These are phyloP conservation scores for Pseudonitzschia delicatissima DNA, from an alignment of 108 stramenopile genomes.

Conservation along the genomic window DNA sequence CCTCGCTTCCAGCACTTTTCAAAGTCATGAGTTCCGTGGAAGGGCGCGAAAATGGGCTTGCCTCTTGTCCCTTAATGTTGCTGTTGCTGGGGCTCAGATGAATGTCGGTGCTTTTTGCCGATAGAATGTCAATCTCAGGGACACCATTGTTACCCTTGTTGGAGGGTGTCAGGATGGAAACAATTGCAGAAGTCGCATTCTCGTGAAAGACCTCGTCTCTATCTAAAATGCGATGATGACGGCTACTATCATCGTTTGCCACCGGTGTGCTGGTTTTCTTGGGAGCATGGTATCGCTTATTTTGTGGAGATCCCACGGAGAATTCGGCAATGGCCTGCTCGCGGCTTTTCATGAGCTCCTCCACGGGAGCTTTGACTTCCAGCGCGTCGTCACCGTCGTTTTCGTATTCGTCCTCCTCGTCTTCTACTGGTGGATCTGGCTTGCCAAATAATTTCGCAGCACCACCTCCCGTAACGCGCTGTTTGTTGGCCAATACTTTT, in stretches of 20 bases:
- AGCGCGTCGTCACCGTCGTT: constrained; percentile 8
- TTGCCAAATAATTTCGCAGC: constrained; percentile 42
- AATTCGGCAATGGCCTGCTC: constrained; percentile 42
- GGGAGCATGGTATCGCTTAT: constrained; percentile 33
- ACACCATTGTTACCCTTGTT: background rate
- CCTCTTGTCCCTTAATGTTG: background rate
- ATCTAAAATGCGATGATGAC: constrained; percentile 14
- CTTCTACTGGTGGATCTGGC: background rate
- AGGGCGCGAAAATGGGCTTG: background rate
- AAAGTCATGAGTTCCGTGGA: background rate
- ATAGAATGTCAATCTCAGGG: background rate
- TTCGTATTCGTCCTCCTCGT: background rate
- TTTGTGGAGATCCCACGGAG: constrained; percentile 20
- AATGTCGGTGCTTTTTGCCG: constrained; percentile 6
- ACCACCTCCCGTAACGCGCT: constrained; percentile 43
- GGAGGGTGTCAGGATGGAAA: constrained; percentile 38
- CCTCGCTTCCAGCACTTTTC: background rate
- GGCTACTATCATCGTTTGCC: background rate
- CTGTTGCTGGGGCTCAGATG: background rate
- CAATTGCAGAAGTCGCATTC: constrained; percentile 51
- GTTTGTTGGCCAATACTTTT: background rate
- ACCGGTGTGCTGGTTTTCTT: background rate
- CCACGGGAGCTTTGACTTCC: constrained; percentile 2
- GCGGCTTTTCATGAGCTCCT: constrained; percentile 18
- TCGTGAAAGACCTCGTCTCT: constrained; percentile 51